A percentile compares a stretch with the other conserved stretches of the same genome.
phyloP scores from a whole-genome alignment of 805 yeast genomes.

The Candida namnaoensis region DNA sequence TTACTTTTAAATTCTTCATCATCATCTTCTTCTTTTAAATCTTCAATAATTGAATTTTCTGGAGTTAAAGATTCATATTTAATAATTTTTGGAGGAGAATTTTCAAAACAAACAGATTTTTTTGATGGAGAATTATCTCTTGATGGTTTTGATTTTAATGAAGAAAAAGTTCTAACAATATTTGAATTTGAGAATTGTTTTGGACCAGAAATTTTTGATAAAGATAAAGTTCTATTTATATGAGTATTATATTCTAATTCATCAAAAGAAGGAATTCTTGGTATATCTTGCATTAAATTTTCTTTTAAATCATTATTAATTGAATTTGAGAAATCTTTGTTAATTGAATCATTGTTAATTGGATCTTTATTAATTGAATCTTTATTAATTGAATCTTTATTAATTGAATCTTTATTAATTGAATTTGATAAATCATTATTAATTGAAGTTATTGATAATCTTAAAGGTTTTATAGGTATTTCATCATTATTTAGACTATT shows the following conservation, averaged over 20 bases:
- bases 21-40: conserved; percentile 14
- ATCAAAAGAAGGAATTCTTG: conserved; percentile 19
- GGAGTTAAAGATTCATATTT: conserved; percentile 22
- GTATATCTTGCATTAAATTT: conserved; percentile 13
- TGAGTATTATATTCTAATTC: conserved; percentile 24
- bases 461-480: conserved; percentile 19
- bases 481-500: conserved; percentile 6
- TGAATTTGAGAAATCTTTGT: no score
- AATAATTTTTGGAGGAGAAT: conserved; percentile 27
- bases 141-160: conserved; percentile 5
- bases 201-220: conserved; percentile 21
- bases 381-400: no score
- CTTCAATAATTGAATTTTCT: conserved; percentile 15
- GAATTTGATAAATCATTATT: no score
- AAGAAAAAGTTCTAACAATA: conserved; percentile 11
- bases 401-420: no score
- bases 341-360: no score
- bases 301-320: conserved; percentile 1
- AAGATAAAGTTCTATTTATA: conserved; percentile 17
- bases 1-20: conserved; percentile 15
- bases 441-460: conserved; percentile 3
- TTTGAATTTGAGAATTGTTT: conserved; percentile 15
- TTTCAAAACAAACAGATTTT: conserved; percentile 29
- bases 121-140: conserved; percentile 23
- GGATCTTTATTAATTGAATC: no score